phyloP scores from a whole-genome alignment of 139 green algal species.

The Astrephomene gubernaculifera region DNA sequence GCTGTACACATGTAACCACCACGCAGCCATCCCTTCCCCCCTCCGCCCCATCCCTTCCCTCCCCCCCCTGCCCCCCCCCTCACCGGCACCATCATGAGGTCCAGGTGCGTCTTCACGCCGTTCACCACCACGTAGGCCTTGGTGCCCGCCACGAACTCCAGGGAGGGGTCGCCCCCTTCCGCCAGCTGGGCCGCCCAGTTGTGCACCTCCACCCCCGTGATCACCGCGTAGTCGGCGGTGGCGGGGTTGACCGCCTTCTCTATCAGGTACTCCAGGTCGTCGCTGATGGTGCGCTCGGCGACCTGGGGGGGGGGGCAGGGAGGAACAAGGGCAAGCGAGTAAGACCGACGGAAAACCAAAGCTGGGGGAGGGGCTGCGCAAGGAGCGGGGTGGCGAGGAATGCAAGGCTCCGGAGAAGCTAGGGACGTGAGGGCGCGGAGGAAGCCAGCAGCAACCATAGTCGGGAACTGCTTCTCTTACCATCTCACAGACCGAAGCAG shows the following conservation, averaged over 20 bases:
- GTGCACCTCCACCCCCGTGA: conserved; percentile 87
- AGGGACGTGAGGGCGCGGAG: too few species aligned
- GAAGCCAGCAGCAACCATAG: too few species aligned
- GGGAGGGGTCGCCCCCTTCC: conserved; percentile 51
- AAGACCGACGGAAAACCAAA: too few species aligned
- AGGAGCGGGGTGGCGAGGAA: too few species aligned
- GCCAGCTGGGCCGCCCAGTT: conserved; percentile 72
- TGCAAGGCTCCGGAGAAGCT: too few species aligned
- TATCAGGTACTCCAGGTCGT: conserved; percentile 90
- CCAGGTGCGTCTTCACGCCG: conserved; percentile 76
- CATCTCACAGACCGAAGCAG: neutral
- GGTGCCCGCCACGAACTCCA: conserved; percentile 80
- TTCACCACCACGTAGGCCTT: conserved; percentile 79
- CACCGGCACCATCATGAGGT: conserved; percentile 65
- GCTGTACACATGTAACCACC: neutral
- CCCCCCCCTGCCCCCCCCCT: neutral
- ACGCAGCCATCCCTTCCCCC: neutral
- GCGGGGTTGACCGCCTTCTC: conserved; percentile 77
- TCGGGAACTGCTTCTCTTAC: too few species aligned
- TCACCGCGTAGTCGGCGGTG: conserved; percentile 88
- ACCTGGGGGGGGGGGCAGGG: neutral
- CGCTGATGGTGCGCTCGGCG: conserved; percentile 81
- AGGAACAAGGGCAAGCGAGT: neutral
- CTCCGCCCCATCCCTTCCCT: neutral
- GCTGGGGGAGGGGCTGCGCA: too few species aligned